These are phyloP conservation scores for Trametes hirsuta DNA, from an alignment of 1,284 basidiomycete species.

Conservation along the genomic window DNA sequence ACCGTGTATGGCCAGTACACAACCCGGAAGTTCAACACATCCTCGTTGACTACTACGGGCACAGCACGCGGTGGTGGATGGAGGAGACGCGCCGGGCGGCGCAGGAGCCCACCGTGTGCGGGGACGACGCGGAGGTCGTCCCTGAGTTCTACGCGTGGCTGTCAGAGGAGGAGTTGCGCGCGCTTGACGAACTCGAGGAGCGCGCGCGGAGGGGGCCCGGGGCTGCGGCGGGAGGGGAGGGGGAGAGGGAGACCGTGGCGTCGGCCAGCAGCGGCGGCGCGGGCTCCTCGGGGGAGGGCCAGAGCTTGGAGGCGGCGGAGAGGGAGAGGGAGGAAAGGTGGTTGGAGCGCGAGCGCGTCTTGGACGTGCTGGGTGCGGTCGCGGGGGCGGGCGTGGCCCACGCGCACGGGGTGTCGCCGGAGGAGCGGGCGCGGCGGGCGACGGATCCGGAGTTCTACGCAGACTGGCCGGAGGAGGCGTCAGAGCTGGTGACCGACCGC, in stretches of 20 bases:
- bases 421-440: conserved; percentile 2
- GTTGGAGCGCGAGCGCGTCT: background rate
- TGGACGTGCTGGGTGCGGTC: conserved; percentile 5
- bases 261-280: background rate
- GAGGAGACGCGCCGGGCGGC: background rate
- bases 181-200: conserved; percentile 1
- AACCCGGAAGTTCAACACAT: too few species aligned
- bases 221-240: background rate
- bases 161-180: conserved; percentile 1
- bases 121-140: conserved; percentile 6
- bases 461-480: background rate
- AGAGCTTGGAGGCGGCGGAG: background rate
- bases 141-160: conserved; percentile 3
- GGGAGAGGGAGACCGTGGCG: background rate
- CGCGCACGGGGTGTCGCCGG: background rate
- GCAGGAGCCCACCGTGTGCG: background rate
- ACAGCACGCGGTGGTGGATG: conserved; percentile 8
- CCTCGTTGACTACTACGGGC: background rate
- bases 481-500: background rate
- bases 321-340: background rate
- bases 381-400: background rate
- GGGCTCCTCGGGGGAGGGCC: background rate
- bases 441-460: background rate
- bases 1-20: too few species aligned
- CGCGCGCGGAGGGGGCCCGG: background rate